Conservation (phyloP, 148 eudicot genomes). For the Rhododendron ovatum region DNA sequence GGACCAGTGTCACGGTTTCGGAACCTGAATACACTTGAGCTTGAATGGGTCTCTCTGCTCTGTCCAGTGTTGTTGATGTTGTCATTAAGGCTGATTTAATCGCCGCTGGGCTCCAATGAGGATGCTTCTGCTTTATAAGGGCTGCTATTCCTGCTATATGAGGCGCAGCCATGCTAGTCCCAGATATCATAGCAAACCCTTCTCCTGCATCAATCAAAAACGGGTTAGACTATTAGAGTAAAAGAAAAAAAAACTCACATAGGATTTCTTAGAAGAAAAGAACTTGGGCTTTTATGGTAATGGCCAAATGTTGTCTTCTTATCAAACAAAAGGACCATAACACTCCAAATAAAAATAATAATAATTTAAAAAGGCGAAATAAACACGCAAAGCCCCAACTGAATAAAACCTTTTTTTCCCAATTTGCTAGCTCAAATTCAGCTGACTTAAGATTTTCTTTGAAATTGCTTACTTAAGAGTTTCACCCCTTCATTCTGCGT, state of each 20-base stretch:
- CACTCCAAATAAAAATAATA: neutral
- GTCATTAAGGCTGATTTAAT: constrained; percentile 98
- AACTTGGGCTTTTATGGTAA: neutral
- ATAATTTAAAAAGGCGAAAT: neutral
- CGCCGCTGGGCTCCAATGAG: constrained; percentile 98
- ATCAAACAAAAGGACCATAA: neutral
- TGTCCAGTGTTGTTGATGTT: constrained; percentile 60
- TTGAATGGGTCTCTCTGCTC: constrained; percentile 74
- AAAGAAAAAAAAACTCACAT: neutral
- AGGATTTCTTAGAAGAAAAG: neutral
- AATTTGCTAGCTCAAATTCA: neutral
- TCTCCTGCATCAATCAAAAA: constrained; percentile 54
- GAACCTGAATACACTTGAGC: constrained; percentile 88
- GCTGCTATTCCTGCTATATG: constrained; percentile 99
- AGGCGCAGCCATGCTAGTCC: constrained; percentile 99
- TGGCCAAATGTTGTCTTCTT: neutral
- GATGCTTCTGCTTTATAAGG: constrained; percentile 89
- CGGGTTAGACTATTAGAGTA: neutral
- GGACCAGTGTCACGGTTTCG: constrained; percentile 49
- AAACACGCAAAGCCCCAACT: neutral
- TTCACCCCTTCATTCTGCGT: neutral
- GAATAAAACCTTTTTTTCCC: neutral
- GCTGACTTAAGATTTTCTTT: neutral
- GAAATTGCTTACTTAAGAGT: neutral
- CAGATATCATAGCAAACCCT: constrained; percentile 95